phyloP scores from a whole-genome alignment of 2,329 filamentous ascomycete species.

The Aureobasidium zeae region DNA sequence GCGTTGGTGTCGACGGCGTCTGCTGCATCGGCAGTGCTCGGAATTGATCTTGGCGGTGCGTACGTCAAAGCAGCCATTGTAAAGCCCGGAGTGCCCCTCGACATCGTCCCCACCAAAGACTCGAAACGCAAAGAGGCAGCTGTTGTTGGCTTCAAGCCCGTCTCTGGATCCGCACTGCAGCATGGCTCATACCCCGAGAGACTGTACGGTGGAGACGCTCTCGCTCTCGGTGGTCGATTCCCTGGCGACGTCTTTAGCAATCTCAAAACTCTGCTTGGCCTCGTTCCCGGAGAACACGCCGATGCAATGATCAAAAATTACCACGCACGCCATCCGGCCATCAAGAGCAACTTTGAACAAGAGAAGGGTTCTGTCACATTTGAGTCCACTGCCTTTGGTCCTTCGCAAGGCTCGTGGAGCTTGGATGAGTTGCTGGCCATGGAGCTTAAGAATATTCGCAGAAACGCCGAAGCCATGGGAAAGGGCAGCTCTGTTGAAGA shows the following conservation, averaged over 20 bases:
- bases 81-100: conserved; percentile 92
- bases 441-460: conserved; percentile 84
- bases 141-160: conserved; percentile 86
- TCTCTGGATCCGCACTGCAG: conserved; percentile 45
- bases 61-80: conserved; percentile 95
- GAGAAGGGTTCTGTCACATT: conserved; percentile 65
- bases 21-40: conserved; percentile 69
- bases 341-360: conserved; percentile 56
- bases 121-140: conserved; percentile 91
- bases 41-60: conserved; percentile 89
- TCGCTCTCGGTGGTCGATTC: conserved; percentile 77
- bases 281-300: conserved; percentile 41
- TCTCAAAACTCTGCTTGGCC: conserved; percentile 79
- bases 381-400: conserved; percentile 65
- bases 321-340: conserved; percentile 63
- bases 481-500: conserved; percentile 66
- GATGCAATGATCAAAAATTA: conserved; percentile 60
- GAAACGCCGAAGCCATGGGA: conserved; percentile 68
- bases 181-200: conserved; percentile 63
- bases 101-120: conserved; percentile 96
- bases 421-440: conserved; percentile 94
- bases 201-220: conserved; percentile 82
- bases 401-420: conserved; percentile 54
- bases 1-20: conserved; percentile 49
- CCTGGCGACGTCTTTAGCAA: conserved; percentile 92